Conservation (phyloP, 2,329 filamentous ascomycete species). For the Apiospora malaysiana region DNA sequence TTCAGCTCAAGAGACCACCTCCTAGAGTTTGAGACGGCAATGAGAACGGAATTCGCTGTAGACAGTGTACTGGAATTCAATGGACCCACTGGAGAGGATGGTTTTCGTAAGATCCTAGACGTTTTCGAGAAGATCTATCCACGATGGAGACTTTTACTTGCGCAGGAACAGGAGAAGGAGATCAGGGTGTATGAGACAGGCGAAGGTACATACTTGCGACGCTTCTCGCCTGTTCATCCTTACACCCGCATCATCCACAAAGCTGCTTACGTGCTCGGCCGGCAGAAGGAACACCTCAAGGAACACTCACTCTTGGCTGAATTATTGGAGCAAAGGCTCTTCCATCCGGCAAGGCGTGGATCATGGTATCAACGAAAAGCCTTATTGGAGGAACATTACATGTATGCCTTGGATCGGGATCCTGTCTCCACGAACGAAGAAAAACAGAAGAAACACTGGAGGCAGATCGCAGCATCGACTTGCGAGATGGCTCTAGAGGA, state of each 20-base stretch:
- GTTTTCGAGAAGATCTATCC: slow-evolving; percentile 78
- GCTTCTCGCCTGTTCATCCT: slow-evolving; percentile 90
- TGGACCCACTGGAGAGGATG: slow-evolving; percentile 69
- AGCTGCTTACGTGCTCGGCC: slow-evolving; percentile 76
- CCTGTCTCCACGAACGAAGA: slow-evolving; percentile 46
- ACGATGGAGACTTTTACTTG: slow-evolving; percentile 77
- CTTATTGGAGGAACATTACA: slow-evolving; percentile 93
- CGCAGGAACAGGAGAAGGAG: slow-evolving; percentile 80
- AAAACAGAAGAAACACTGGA: slow-evolving; percentile 82
- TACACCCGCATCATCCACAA: slow-evolving; percentile 95
- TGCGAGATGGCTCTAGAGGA: slow-evolving; percentile 90
- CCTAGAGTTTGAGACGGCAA: slow-evolving; percentile 86
- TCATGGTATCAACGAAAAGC: slow-evolving; percentile 97
- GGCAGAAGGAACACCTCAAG: slow-evolving; percentile 78
- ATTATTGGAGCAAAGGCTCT: slow-evolving; percentile 80
- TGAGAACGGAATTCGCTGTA: slow-evolving; percentile 80
- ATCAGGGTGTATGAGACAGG: slow-evolving; percentile 77
- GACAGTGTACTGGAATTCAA: slow-evolving; percentile 84
- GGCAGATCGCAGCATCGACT: slow-evolving; percentile 73
- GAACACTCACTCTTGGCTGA: slow-evolving; percentile 79
- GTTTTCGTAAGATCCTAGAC: slow-evolving; percentile 70
- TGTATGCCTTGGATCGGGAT: slow-evolving; percentile 66
- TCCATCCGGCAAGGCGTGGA: slow-evolving; percentile 83
- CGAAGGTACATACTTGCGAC: slow-evolving; percentile 86
- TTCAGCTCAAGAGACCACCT: slow-evolving; percentile 78